These are phyloP conservation scores for Crepidotus sp. DNA, from an alignment of 1,284 basidiomycete species.

Conservation along the genomic window DNA sequence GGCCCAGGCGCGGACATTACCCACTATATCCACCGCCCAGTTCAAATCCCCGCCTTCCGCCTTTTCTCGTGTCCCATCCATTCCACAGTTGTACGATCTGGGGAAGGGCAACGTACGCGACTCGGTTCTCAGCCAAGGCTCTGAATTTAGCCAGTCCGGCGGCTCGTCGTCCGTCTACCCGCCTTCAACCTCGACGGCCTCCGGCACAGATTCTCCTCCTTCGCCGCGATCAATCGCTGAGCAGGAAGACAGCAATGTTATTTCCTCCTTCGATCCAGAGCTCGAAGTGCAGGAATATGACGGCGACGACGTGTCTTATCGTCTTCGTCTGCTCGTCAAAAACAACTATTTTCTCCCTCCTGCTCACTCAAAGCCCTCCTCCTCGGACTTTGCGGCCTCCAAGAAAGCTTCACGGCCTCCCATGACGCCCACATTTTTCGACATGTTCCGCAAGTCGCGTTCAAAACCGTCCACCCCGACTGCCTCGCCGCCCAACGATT, in stretches of 20 bases:
- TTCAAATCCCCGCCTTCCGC: constrained; percentile 25
- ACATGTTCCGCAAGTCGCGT: constrained; percentile 59
- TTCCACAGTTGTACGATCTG: constrained; percentile 24
- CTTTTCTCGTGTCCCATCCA: constrained; percentile 36
- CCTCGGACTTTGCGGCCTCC: constrained; percentile 44
- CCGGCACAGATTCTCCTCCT: constrained; percentile 59
- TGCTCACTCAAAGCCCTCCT: constrained; percentile 69
- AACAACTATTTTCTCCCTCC: constrained; percentile 81
- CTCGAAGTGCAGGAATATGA: constrained; percentile 53
- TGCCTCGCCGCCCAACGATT: constrained; percentile 27
- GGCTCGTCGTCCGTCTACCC: constrained; percentile 18
- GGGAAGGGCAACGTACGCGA: constrained; percentile 25
- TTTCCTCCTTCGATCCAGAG: constrained; percentile 34
- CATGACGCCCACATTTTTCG: constrained; percentile 52
- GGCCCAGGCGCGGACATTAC: not conserved
- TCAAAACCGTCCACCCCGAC: constrained; percentile 52
- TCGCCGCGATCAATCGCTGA: constrained; percentile 58
- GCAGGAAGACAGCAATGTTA: constrained; percentile 33
- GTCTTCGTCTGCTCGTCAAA: constrained; percentile 68
- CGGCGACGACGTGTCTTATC: constrained; percentile 73
- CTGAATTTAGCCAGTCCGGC: constrained; percentile 17
- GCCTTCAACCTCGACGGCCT: constrained; percentile 23
- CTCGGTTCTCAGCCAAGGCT: constrained; percentile 38
- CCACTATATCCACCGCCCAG: constrained; percentile 2
- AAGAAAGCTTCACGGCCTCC: constrained; percentile 24